Evolutionary conservation across 2,329 filamentous ascomycete species (phyloP).

Genomic region (Teratosphaeria pseudoeucalypti): DNA sequence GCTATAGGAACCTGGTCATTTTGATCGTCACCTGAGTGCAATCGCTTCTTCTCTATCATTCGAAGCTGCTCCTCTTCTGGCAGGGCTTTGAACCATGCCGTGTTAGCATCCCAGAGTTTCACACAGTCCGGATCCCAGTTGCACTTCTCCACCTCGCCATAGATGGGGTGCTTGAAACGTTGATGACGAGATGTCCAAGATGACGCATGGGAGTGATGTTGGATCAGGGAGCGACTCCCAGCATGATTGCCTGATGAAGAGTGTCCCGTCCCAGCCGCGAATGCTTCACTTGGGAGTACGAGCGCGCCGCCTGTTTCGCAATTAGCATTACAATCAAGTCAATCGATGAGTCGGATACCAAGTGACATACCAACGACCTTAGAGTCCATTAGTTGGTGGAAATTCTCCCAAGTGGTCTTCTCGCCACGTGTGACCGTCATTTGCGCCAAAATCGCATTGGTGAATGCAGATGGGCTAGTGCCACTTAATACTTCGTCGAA

Average conservation of each 20-base stretch:
- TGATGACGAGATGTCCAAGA: slow-evolving; percentile 59
- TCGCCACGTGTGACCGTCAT: slow-evolving; percentile 44
- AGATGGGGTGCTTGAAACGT: slow-evolving; percentile 56
- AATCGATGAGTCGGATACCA: slow-evolving; percentile 23
- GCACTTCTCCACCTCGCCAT: slow-evolving; percentile 58
- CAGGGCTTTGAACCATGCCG: slow-evolving; percentile 48
- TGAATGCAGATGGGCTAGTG: slow-evolving; percentile 62
- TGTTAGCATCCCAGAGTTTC: slow-evolving; percentile 53
- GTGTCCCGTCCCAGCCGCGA: slow-evolving; percentile 63
- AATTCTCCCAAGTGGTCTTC: slow-evolving; percentile 50
- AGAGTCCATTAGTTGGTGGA: slow-evolving; percentile 57
- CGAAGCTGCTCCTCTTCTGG: slow-evolving; percentile 44
- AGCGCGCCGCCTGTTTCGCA: slow-evolving; percentile 38
- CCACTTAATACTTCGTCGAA: slow-evolving; percentile 64
- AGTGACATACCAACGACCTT: slow-evolving; percentile 43
- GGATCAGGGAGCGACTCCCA: slow-evolving; percentile 54
- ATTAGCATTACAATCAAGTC: neutral
- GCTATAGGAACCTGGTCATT: neutral
- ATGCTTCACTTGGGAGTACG: slow-evolving; percentile 60
- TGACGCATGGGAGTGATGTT: slow-evolving; percentile 66
- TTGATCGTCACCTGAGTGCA: neutral
- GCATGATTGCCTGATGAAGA: slow-evolving; percentile 63
- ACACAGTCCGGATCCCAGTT: slow-evolving; percentile 60
- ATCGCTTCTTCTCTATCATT: slow-evolving; percentile 3
- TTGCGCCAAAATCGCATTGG: slow-evolving; percentile 51